Base-by-base conservation (phyloP, 2,329 filamentous ascomycete species). In the Penicillium concentricum region DNA sequence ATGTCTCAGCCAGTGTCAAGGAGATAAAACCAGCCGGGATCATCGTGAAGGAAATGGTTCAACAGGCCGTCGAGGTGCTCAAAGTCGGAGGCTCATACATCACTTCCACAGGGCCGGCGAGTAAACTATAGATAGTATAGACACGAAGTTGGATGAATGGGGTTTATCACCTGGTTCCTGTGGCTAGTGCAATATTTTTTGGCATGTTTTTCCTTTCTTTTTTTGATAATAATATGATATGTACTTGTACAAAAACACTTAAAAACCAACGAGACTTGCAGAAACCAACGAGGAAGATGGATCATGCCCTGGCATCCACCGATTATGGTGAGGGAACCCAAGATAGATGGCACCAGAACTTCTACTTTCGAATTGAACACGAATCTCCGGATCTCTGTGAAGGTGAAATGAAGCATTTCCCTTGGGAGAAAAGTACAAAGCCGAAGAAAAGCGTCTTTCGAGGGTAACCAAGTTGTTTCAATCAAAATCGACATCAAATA, bases 1-100 rank as follows among this genome's bases (percentile, higher is more conserved):
- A 96, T 78, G 92, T 97, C 9, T 90, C 91, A 0, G 92, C 89
- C 2, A 82, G 87, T 1, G 90, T 97, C 56, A 74, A 78, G 34
- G 85, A 87, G 63, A 84, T 97, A 58, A 86, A 94, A 79, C 91
- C 92, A 0, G 93, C 93, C 0, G 83, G 79, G 45, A 83, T 87
- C 62, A 96, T 97, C 77, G 87, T 97, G n/a, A 83, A 87, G 59
- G 91, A 95, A 64, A 97, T 97, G 91, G 90, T 96, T 10, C 76
- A 78, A 20, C 87, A 92, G 72, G 91, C 90, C 1, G 85, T 87
- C 9, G 81, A 83, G 1, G 84, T 88, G 80, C 70, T 95, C 66
- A 84, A 80, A 72, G 70, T 81, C 28, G 88, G 87, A 4, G 77
- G 81, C 38, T 74, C 76, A 3, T 92, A 89, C 74, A 72, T 92